Evolutionary conservation across 139 green algal species (phyloP).

Genomic region (Gonium pectorale): DNA sequence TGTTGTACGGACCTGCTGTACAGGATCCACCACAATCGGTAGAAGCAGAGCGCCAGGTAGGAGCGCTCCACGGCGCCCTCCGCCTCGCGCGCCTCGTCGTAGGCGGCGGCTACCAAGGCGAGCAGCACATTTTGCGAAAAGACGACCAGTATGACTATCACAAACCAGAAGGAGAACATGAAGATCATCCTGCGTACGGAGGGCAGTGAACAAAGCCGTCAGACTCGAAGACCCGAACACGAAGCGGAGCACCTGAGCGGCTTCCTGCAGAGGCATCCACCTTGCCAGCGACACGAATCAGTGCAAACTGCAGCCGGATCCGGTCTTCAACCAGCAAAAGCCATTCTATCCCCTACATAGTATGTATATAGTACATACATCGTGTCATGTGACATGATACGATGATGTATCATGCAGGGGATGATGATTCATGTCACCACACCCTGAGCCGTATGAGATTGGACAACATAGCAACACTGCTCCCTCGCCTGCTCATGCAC

Average conservation of each 20-base stretch:
- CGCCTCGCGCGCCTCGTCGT: conserved; percentile 15
- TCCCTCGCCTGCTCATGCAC: too few species aligned
- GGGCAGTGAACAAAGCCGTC: not conserved
- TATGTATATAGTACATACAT: too few species aligned
- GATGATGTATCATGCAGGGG: too few species aligned
- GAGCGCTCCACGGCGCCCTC: conserved; percentile 11
- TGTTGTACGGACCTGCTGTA: conserved; percentile 3
- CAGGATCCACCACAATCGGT: conserved; percentile 18
- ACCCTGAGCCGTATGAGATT: too few species aligned
- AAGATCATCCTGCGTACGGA: conserved; percentile 14
- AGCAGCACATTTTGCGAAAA: conserved; percentile 23
- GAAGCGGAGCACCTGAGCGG: not conserved
- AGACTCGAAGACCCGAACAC: not conserved
- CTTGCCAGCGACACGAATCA: too few species aligned
- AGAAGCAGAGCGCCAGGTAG: not conserved
- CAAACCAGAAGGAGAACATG: conserved; percentile 27
- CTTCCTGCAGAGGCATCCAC: not conserved
- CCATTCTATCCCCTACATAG: not conserved
- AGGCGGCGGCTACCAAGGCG: conserved; percentile 1
- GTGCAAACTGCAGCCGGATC: too few species aligned
- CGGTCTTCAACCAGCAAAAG: too few species aligned
- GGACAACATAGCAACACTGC: too few species aligned
- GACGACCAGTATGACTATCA: not conserved
- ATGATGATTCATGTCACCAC: too few species aligned
- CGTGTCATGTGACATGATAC: too few species aligned